Evolutionary conservation across 805 yeast species (phyloP).

Genomic region (Candida saitoana): DNA sequence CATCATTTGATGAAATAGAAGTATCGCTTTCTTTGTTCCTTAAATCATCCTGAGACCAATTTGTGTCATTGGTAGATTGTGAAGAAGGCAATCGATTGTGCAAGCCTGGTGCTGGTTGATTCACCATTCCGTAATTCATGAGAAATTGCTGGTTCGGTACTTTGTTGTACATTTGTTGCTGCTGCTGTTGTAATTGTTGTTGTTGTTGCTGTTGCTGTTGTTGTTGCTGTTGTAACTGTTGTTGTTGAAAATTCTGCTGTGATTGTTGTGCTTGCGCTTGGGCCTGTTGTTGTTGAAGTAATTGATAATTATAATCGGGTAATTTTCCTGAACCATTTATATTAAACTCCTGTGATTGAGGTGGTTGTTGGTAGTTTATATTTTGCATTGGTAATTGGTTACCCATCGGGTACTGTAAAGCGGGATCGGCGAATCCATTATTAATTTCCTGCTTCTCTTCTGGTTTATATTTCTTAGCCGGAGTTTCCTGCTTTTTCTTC

Average conservation of each 20-base stretch:
- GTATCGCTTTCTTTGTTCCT: conserved; percentile 37
- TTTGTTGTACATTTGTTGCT: conserved; percentile 6
- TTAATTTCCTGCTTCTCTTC: conserved; percentile 13
- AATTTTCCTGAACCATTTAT: neutral
- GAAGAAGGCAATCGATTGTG: conserved; percentile 18
- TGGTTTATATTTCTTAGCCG: conserved; percentile 40
- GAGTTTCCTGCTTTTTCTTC: conserved; percentile 62
- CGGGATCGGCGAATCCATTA: conserved; percentile 15
- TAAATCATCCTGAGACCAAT: conserved; percentile 41
- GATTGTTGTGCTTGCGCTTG: neutral
- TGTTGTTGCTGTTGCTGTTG: conserved; percentile 12
- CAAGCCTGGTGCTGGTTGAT: neutral
- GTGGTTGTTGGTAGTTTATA: conserved; percentile 3
- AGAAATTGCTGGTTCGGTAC: conserved; percentile 4
- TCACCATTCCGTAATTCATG: neutral
- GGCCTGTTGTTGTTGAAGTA: conserved; percentile 2
- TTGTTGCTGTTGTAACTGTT: neutral
- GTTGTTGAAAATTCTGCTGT: conserved; percentile 5
- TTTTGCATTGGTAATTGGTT: conserved; percentile 42
- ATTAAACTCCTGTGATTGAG: conserved; percentile 1
- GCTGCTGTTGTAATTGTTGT: conserved; percentile 17
- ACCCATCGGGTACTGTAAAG: conserved; percentile 46
- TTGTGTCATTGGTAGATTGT: conserved; percentile 41
- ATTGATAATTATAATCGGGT: conserved; percentile 4
- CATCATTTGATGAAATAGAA: conserved; percentile 31